Percentiles rank a stretch among this genome's conserved stretches.
These are phyloP conservation scores for Thraustochytrium sp. DNA, from an alignment of 352 stramenopile genomes.

Conservation along the genomic window DNA sequence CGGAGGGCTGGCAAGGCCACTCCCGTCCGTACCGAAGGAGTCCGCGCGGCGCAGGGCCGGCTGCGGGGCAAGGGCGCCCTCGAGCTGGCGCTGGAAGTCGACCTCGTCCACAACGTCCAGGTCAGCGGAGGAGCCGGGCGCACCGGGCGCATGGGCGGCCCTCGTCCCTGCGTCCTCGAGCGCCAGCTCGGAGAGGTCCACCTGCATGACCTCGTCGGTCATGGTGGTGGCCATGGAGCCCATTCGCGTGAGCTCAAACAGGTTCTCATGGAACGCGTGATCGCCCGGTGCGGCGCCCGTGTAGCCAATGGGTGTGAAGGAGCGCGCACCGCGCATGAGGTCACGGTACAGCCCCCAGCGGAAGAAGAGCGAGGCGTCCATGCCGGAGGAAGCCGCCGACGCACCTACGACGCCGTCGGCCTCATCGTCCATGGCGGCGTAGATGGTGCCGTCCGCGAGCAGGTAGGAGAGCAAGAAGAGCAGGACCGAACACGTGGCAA, in stretches of 20 bases:
- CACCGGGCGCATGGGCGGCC: too few species aligned
- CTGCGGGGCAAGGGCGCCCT: too few species aligned
- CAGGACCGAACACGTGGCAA: conserved; percentile 55
- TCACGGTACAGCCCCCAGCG: background rate
- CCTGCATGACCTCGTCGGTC: background rate
- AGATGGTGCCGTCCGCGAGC: background rate
- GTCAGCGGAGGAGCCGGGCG: background rate
- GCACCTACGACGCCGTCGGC: too few species aligned
- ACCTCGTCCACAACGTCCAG: background rate
- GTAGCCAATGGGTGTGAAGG: too few species aligned
- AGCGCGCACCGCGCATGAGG: background rate
- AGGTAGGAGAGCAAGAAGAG: conserved; percentile 54
- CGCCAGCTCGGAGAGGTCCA: background rate
- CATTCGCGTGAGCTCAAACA: background rate
- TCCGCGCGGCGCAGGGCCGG: too few species aligned
- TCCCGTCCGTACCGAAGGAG: too few species aligned
- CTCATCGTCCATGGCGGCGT: background rate
- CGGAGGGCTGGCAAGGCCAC: too few species aligned
- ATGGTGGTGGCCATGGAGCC: background rate
- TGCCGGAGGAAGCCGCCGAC: too few species aligned
- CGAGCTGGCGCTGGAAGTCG: too few species aligned
- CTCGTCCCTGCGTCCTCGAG: too few species aligned
- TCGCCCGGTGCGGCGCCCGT: too few species aligned
- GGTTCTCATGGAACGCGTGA: background rate
- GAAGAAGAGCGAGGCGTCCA: background rate